phyloP scores from a whole-genome alignment of 1,139 yeast species.

The Magnusiomyces magnusii region DNA sequence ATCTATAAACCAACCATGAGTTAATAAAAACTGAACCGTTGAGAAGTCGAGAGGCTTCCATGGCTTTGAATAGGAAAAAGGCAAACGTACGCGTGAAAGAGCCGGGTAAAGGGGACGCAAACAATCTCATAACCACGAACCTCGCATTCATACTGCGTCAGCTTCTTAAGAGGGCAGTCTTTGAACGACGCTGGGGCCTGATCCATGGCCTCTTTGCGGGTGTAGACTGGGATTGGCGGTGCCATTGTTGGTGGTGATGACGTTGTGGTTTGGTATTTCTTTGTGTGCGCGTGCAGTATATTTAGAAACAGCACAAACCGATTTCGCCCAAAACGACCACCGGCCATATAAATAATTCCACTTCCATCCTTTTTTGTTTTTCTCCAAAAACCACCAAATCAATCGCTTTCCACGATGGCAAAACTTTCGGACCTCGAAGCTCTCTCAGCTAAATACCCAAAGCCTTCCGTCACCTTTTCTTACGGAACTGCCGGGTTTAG shows the following conservation, averaged over 20 bases:
- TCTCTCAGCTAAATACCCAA: conserved; percentile 34
- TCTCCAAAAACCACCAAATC: not conserved
- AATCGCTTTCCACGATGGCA: conserved; percentile 8
- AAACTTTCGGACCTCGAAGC: conserved; percentile 4
- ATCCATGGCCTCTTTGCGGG: conserved; percentile 8
- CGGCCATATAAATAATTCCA: not conserved
- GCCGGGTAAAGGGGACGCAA: conserved; percentile 44
- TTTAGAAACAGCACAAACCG: no score
- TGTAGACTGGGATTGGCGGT: conserved; percentile 16
- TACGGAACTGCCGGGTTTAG: conserved; percentile 99
- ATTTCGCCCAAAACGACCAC: no score
- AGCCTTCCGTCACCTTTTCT: conserved; percentile 44
- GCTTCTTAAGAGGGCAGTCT: conserved; percentile 39
- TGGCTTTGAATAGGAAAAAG: not conserved
- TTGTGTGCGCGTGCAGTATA: not conserved
- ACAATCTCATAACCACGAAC: conserved; percentile 32
- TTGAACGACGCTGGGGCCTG: not conserved
- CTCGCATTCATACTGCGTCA: conserved; percentile 46
- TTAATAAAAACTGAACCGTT: no score
- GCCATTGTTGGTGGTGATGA: conserved; percentile 13
- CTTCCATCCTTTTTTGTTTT: not conserved
- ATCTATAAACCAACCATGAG: no score
- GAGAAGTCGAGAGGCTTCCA: no score
- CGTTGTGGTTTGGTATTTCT: not conserved
- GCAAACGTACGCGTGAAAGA: conserved; percentile 37